phyloP scores from a whole-genome alignment of 257 asterid species.

The Forsythia suspensa region DNA sequence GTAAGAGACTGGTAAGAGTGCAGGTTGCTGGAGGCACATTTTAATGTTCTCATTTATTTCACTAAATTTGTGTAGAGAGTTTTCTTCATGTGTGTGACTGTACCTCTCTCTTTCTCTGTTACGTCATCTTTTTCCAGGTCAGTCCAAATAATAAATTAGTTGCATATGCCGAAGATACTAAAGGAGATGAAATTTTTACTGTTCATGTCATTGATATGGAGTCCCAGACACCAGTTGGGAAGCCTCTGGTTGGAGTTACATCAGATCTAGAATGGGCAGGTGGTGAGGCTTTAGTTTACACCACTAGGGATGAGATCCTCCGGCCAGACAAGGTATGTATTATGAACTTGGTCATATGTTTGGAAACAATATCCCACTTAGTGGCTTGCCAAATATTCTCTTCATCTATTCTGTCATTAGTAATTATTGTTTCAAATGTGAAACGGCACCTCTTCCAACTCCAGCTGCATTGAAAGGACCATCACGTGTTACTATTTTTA shows the following conservation, averaged over 20 bases:
- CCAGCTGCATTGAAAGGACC: neutral
- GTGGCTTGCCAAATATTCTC: neutral
- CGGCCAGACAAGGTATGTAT: conserved; percentile 85
- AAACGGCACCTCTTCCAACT: neutral
- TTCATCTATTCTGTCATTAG: neutral
- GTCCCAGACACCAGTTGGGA: conserved; percentile 63
- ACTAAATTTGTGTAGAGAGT: neutral
- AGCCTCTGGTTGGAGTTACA: conserved; percentile 72
- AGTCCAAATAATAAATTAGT: conserved; percentile 79
- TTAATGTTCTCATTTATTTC: neutral
- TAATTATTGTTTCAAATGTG: neutral
- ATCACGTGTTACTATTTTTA: neutral
- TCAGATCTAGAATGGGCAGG: conserved; percentile 83
- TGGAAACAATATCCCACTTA: neutral
- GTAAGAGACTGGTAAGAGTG: neutral
- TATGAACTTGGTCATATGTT: conserved; percentile 1
- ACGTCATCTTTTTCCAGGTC: conserved; percentile 46
- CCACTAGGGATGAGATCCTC: conserved; percentile 85
- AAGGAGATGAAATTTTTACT: conserved; percentile 88
- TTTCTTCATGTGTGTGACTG: conserved; percentile 11
- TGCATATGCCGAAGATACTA: conserved; percentile 92
- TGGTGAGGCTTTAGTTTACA: conserved; percentile 72
- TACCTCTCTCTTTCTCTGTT: neutral
- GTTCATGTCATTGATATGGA: conserved; percentile 79
- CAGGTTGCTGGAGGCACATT: neutral